Conservation (phyloP, 371 early-diverging fungal species). For the Agmasoma carcini region DNA sequence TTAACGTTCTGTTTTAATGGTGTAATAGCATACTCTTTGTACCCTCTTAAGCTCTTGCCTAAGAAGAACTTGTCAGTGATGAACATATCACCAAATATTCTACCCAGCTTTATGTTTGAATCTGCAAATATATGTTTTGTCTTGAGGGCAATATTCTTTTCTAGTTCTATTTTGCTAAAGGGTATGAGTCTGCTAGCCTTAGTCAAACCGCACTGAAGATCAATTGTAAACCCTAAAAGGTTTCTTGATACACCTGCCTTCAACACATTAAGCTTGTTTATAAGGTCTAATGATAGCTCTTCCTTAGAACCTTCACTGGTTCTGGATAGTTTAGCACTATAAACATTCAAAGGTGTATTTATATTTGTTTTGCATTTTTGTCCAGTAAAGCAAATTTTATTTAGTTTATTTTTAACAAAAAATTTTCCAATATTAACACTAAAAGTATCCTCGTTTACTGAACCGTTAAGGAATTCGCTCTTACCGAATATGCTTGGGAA, state of each 20-base stretch:
- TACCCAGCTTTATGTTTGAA: not conserved
- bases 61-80: constrained; percentile 26
- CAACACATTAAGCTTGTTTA: not conserved
- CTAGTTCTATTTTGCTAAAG: not conserved
- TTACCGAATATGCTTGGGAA: constrained; percentile 10
- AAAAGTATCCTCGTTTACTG: not conserved
- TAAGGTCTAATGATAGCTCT: not conserved
- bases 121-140: not conserved
- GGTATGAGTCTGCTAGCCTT: not conserved
- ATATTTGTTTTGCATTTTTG: not conserved
- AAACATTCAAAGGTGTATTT: not conserved
- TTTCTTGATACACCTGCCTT: not conserved
- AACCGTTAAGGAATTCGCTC: constrained; percentile 13
- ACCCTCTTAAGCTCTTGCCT: constrained; percentile 10
- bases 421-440: not conserved
- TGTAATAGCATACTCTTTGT: constrained; percentile 9
- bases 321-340: too few relatives aligned
- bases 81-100: constrained; percentile 9
- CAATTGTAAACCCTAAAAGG: not conserved
- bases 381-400: too few relatives aligned
- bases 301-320: too few relatives aligned
- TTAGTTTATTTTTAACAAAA: not conserved
- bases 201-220: not conserved
- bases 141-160: not conserved
- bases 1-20: constrained; percentile 27